Percentiles rank a stretch among this genome's conserved stretches.
These are phyloP conservation scores for Podaxis sp. DNA, from an alignment of 768 basidiomycete genomes.

Conservation along the genomic window DNA sequence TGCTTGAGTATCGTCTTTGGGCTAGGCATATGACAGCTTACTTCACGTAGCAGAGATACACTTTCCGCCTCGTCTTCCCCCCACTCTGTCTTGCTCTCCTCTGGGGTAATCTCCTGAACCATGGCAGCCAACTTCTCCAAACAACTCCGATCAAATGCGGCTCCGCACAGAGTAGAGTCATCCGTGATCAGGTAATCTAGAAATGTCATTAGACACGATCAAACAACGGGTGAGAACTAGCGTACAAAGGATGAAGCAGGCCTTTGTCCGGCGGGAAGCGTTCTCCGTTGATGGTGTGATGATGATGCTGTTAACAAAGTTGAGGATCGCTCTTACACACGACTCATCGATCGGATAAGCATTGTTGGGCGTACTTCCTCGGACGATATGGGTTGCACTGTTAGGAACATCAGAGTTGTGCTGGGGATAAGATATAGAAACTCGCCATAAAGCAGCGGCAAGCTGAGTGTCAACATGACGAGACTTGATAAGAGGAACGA, in stretches of 20 bases:
- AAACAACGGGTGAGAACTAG: conserved; percentile 15
- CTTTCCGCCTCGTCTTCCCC: conserved; percentile 73
- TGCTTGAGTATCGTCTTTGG: neutral
- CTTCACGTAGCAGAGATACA: conserved; percentile 62
- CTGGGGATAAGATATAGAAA: neutral
- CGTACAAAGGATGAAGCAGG: conserved; percentile 78
- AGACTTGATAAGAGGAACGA: conserved; percentile 57
- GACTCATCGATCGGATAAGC: conserved; percentile 38
- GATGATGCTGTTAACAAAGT: conserved; percentile 66
- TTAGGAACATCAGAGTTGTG: conserved; percentile 2
- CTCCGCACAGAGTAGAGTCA: conserved; percentile 61
- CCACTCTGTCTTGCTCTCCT: conserved; percentile 43
- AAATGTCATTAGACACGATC: neutral
- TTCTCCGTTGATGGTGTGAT: conserved; percentile 38
- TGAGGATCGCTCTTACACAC: conserved; percentile 61
- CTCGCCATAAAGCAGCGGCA: conserved; percentile 69
- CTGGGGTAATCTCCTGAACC: conserved; percentile 54
- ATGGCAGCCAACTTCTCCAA: conserved; percentile 54
- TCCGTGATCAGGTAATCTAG: conserved; percentile 71
- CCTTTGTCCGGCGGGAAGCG: conserved; percentile 51
- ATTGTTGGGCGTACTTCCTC: conserved; percentile 36
- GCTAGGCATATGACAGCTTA: conserved; percentile 23
- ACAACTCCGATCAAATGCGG: conserved; percentile 70
- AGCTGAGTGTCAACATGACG: conserved; percentile 63
- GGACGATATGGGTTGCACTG: conserved; percentile 65